A percentile compares a stretch with the other conserved stretches of the same genome.
Evolutionary conservation across 768 basidiomycete genomes (phyloP).

Genomic region (Suillus luteus): DNA sequence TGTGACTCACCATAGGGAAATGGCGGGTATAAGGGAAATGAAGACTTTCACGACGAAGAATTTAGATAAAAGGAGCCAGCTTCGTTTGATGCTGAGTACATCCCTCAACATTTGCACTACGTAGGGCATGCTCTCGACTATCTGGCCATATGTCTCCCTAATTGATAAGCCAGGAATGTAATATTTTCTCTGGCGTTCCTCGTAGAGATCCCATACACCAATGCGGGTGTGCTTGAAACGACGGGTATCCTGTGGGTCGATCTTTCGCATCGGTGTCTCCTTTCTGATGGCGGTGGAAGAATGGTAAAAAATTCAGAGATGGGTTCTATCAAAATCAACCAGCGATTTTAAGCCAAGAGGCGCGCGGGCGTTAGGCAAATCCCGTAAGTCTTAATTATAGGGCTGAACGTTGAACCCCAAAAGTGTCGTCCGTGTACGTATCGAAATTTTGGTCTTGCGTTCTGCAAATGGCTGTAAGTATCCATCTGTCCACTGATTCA

Average conservation of each 20-base stretch:
- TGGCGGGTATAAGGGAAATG: constrained; percentile 58
- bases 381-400: too few species aligned
- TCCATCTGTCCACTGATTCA: too few species aligned
- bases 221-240: constrained; percentile 30
- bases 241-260: neutral
- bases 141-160: constrained; percentile 48
- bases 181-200: constrained; percentile 46
- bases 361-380: too few species aligned
- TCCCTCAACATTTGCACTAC: constrained; percentile 68
- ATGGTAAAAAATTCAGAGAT: too few species aligned
- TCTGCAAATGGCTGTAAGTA: too few species aligned
- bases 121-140: constrained; percentile 54
- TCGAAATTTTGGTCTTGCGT: too few species aligned
- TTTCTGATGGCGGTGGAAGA: too few species aligned
- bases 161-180: constrained; percentile 44
- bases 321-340: too few species aligned
- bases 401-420: too few species aligned
- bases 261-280: too few species aligned
- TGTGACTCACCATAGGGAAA: constrained; percentile 55
- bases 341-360: too few species aligned
- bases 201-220: constrained; percentile 79
- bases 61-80: constrained; percentile 48
- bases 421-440: too few species aligned
- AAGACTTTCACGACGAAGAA: constrained; percentile 49
- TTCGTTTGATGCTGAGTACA: constrained; percentile 52